phyloP scores from a whole-genome alignment of 768 basidiomycete species.

The Xerocomus spinulosus region DNA sequence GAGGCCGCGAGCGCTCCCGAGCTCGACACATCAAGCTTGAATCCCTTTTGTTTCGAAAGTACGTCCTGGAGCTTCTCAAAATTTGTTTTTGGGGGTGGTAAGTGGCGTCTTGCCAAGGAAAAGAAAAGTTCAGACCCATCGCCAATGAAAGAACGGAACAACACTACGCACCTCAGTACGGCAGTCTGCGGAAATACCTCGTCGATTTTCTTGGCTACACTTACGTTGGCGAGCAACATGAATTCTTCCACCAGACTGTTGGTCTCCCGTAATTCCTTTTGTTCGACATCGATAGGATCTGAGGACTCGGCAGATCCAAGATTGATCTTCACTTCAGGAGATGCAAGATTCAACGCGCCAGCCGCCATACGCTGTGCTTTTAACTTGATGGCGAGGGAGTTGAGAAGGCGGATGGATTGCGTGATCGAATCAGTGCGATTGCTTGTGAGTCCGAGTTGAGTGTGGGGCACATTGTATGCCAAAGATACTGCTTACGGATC shows the following conservation, averaged over 20 bases:
- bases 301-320: slow-evolving; percentile 90
- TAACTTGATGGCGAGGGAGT: slow-evolving; percentile 79
- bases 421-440: slow-evolving; percentile 78
- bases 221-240: slow-evolving; percentile 97
- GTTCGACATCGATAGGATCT: slow-evolving; percentile 95
- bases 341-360: slow-evolving; percentile 96
- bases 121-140: not conserved
- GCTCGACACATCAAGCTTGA: slow-evolving; percentile 83
- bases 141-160: slow-evolving; percentile 1
- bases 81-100: slow-evolving; percentile 87
- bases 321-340: slow-evolving; percentile 97
- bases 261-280: slow-evolving; percentile 88
- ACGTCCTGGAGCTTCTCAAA: slow-evolving; percentile 97
- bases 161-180: slow-evolving; percentile 62
- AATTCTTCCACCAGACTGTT: slow-evolving; percentile 98
- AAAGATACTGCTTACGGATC: slow-evolving; percentile 57
- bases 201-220: slow-evolving; percentile 87
- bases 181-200: slow-evolving; percentile 95
- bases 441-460: slow-evolving; percentile 35
- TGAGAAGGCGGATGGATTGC: slow-evolving; percentile 81
- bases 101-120: slow-evolving; percentile 61
- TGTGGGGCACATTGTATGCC: not conserved
- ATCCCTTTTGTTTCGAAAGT: slow-evolving; percentile 74
- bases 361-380: slow-evolving; percentile 85
- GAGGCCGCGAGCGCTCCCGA: slow-evolving; percentile 87